phyloP scores from a whole-genome alignment of 306 rosid genomes.

The Castanospermum australe region DNA sequence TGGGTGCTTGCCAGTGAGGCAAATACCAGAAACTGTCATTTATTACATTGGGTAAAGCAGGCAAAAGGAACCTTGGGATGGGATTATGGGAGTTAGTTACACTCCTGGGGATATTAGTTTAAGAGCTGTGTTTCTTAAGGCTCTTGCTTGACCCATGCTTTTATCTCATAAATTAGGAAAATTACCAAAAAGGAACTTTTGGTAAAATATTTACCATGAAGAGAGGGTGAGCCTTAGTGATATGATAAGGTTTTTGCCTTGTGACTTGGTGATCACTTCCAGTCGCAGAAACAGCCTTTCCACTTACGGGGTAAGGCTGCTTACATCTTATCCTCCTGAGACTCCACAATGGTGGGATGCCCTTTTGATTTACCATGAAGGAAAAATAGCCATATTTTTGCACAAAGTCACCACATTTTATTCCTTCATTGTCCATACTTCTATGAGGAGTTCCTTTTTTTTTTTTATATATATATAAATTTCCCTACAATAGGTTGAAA shows the following conservation, averaged over 20 bases:
- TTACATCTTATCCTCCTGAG: too few relatives aligned
- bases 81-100: neutral
- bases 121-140: neutral
- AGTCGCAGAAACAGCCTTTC: too few relatives aligned
- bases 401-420: neutral
- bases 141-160: too few relatives aligned
- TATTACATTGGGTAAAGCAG: neutral
- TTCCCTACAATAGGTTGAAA: neutral
- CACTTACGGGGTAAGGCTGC: too few relatives aligned
- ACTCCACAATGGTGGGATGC: too few relatives aligned
- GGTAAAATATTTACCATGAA: too few relatives aligned
- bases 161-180: too few relatives aligned
- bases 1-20: neutral
- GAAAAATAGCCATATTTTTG: neutral
- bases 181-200: too few relatives aligned
- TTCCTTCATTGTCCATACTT: neutral
- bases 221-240: too few relatives aligned
- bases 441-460: neutral
- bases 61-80: neutral
- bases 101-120: neutral
- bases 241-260: too few relatives aligned
- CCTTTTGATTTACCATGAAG: neutral
- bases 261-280: too few relatives aligned
- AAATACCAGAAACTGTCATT: neutral
- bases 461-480: too few relatives aligned